Conservation (phyloP, 2,329 filamentous ascomycete species). For the Colletotrichum destructivum region DNA sequence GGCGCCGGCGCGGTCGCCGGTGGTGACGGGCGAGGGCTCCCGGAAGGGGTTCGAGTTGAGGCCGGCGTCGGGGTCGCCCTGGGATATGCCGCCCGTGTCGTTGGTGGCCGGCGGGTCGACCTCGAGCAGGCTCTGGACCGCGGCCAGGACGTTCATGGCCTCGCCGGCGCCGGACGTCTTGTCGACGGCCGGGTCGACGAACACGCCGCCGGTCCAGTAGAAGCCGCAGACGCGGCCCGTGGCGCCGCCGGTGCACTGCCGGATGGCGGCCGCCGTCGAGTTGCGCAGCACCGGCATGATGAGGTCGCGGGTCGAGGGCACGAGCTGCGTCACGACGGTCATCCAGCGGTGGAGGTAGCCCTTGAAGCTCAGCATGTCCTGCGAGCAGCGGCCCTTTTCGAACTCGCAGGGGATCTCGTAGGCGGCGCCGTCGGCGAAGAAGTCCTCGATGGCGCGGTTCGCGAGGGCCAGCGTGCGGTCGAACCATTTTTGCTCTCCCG, state of each 20-base stretch:
- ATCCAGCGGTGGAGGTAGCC: constrained; percentile 79
- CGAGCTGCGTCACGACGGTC: constrained; percentile 71
- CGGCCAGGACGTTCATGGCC: constrained; percentile 70
- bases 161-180: constrained; percentile 72
- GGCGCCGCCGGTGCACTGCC: constrained; percentile 73
- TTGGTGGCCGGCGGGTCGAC: constrained; percentile 60
- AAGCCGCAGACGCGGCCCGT: constrained; percentile 74
- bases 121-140: constrained; percentile 65
- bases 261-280: constrained; percentile 72
- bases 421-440: constrained; percentile 70
- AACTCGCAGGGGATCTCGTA: constrained; percentile 77
- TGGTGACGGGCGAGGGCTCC: constrained; percentile 54
- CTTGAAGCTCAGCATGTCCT: constrained; percentile 82
- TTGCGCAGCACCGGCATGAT: constrained; percentile 72
- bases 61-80: constrained; percentile 53
- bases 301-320: constrained; percentile 67
- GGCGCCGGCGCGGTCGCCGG: constrained; percentile 78
- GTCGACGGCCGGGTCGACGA: constrained; percentile 63
- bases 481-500: constrained; percentile 63
- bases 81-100: constrained; percentile 66
- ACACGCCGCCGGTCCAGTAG: constrained; percentile 68
- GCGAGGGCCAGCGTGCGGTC: constrained; percentile 66
- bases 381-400: constrained; percentile 70
- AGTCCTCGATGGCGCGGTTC: constrained; percentile 60
- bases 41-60: constrained; percentile 30